Percentiles rank a stretch among this genome's conserved stretches.
Conservation (phyloP, 768 basidiomycete genomes). For the Hemileccinum rubropunctum region DNA sequence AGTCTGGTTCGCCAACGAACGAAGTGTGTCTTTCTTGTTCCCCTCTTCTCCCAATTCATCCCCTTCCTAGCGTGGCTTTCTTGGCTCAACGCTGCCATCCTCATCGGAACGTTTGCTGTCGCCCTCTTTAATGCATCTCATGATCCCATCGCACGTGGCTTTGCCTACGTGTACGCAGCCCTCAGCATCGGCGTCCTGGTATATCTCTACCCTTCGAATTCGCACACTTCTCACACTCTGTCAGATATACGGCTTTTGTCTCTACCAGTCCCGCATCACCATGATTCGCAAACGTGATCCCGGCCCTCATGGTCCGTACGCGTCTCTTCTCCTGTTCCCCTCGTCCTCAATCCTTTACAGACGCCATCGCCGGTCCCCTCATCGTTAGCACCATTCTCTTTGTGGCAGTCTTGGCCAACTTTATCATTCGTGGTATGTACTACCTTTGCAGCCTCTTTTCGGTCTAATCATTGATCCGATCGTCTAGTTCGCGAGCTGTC, state of each 20-base stretch:
- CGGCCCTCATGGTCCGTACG: slow-evolving; percentile 73
- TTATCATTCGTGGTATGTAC: slow-evolving; percentile 74
- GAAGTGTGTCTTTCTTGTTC: slow-evolving; percentile 50
- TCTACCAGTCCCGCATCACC: slow-evolving; percentile 87
- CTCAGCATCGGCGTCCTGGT: slow-evolving; percentile 75
- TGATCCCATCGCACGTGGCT: slow-evolving; percentile 58
- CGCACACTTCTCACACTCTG: background rate
- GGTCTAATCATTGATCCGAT: slow-evolving; percentile 5
- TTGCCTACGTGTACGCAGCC: slow-evolving; percentile 80
- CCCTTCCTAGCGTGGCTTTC: slow-evolving; percentile 75
- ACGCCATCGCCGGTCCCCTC: slow-evolving; percentile 79
- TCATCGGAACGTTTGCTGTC: slow-evolving; percentile 81
- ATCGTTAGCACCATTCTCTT: slow-evolving; percentile 82
- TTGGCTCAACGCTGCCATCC: slow-evolving; percentile 83
- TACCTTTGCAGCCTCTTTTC: background rate
- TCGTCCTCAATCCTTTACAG: slow-evolving; percentile 38
- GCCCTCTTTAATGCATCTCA: slow-evolving; percentile 87
- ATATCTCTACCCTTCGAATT: background rate
- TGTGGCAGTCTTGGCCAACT: slow-evolving; percentile 84
- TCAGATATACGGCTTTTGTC: slow-evolving; percentile 78
- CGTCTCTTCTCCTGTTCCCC: slow-evolving; percentile 13
- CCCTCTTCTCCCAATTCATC: slow-evolving; percentile 2
- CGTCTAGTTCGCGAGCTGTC: slow-evolving; percentile 60
- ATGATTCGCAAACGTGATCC: slow-evolving; percentile 90
- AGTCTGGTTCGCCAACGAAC: slow-evolving; percentile 97